Percentiles rank a stretch among this genome's conserved stretches.
These are phyloP conservation scores for Eucalyptus decipiens DNA, from an alignment of 345 rosid species.

Conservation along the genomic window DNA sequence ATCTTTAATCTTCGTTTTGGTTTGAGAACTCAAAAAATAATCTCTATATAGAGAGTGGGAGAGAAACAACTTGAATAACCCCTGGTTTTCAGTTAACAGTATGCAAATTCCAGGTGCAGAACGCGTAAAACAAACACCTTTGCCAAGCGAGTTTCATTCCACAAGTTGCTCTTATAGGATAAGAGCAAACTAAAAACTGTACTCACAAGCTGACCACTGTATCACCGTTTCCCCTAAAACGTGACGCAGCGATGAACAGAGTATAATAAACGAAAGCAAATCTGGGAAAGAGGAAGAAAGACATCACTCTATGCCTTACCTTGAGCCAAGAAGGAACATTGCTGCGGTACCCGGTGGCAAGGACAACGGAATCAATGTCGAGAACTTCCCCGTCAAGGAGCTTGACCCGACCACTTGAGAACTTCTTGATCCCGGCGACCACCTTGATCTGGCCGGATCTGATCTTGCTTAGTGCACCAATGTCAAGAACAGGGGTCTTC, in stretches of 20 bases:
- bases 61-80: not conserved
- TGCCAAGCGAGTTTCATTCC: not conserved
- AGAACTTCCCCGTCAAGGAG: conserved; percentile 46
- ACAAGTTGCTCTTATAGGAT: not conserved
- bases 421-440: conserved; percentile 57
- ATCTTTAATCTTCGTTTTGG: not conserved
- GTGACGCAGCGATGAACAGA: not conserved
- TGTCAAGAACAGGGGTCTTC: conserved; percentile 77
- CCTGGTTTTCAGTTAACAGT: not conserved
- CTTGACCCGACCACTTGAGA: conserved; percentile 41
- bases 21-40: not conserved
- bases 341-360: conserved; percentile 93
- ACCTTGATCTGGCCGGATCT: conserved; percentile 64
- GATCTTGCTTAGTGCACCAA: conserved; percentile 59
- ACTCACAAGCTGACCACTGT: not conserved
- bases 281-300: not conserved
- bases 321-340: conserved; percentile 90
- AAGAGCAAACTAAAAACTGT: not conserved
- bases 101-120: not conserved
- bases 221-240: not conserved
- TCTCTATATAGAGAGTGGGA: not conserved
- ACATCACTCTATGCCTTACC: conserved; percentile 17
- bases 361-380: conserved; percentile 57
- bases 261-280: not conserved
- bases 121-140: not conserved